phyloP scores from a whole-genome alignment of 345 rosid species.

The Zanthoxylum bungeanum region DNA sequence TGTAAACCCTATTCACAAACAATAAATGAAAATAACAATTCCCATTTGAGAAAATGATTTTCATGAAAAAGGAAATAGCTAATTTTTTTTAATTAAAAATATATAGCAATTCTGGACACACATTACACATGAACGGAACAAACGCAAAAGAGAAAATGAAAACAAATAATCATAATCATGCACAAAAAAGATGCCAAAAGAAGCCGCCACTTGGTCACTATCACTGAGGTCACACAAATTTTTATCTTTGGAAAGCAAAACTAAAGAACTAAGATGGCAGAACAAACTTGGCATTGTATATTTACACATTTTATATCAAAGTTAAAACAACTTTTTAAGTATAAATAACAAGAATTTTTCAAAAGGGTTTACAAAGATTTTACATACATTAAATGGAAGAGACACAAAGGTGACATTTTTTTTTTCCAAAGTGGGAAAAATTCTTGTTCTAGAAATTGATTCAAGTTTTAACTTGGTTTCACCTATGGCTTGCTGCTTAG shows the following conservation, averaged over 20 bases:
- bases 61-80: too few relatives aligned
- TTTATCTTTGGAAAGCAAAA: background rate
- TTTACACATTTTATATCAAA: conserved; percentile 40
- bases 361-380: conserved; percentile 21
- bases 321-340: conserved; percentile 31
- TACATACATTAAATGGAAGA: conserved; percentile 46
- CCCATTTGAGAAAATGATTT: background rate
- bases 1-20: too few relatives aligned
- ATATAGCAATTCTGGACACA: background rate
- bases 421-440: conserved; percentile 29
- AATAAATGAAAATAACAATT: background rate
- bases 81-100: too few relatives aligned
- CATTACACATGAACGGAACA: background rate
- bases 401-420: conserved; percentile 17
- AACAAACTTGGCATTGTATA: conserved; percentile 23
- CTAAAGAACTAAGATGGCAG: background rate
- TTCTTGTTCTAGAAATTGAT: conserved; percentile 19
- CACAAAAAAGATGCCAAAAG: conserved; percentile 12
- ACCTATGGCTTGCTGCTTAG: conserved; percentile 31
- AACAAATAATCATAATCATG: conserved; percentile 1
- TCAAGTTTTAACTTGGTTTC: too few relatives aligned
- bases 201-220: conserved; percentile 25
- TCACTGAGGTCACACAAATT: too few relatives aligned
- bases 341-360: conserved; percentile 35
- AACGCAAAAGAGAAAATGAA: background rate